Conservation (phyloP, 768 basidiomycete species). For the Phlebiopsis flavidoalba region DNA sequence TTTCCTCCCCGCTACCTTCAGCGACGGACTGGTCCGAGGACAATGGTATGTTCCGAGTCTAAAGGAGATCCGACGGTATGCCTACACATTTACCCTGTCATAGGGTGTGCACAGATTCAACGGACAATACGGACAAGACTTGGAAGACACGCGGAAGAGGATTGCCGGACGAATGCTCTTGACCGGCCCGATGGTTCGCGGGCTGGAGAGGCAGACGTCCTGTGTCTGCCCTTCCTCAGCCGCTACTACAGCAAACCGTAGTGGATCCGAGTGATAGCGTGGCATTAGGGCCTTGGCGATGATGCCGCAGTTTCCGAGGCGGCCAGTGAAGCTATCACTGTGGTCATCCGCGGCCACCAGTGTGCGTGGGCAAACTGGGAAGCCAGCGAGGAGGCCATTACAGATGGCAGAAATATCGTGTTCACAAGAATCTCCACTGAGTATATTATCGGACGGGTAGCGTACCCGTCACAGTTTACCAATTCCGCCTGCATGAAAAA, state of each 20-base stretch:
- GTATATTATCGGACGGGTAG: background rate
- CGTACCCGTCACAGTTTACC: background rate
- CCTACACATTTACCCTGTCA: background rate
- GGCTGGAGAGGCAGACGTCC: background rate
- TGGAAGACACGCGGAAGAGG: background rate
- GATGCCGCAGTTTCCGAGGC: background rate
- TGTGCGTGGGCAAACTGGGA: background rate
- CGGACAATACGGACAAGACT: background rate
- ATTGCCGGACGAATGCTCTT: background rate
- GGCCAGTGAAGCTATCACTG: background rate
- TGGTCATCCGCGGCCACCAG: slow-evolving; percentile 5
- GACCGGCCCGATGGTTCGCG: background rate
- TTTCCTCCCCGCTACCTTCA: slow-evolving; percentile 1
- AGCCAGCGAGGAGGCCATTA: background rate
- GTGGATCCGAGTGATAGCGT: background rate
- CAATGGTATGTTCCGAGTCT: background rate
- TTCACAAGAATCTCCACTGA: background rate
- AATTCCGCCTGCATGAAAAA: background rate
- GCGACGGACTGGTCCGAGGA: slow-evolving; percentile 1
- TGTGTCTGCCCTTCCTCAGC: background rate
- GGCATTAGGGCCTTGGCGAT: background rate
- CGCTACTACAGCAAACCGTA: background rate
- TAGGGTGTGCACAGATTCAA: background rate
- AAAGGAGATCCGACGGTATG: too few species aligned
- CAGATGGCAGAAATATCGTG: background rate